Percentiles rank a stretch among this genome's conserved stretches.
These are phyloP conservation scores for Sabuloglossum arenarium DNA, from an alignment of 495 filamentous ascomycete genomes.

Conservation along the genomic window DNA sequence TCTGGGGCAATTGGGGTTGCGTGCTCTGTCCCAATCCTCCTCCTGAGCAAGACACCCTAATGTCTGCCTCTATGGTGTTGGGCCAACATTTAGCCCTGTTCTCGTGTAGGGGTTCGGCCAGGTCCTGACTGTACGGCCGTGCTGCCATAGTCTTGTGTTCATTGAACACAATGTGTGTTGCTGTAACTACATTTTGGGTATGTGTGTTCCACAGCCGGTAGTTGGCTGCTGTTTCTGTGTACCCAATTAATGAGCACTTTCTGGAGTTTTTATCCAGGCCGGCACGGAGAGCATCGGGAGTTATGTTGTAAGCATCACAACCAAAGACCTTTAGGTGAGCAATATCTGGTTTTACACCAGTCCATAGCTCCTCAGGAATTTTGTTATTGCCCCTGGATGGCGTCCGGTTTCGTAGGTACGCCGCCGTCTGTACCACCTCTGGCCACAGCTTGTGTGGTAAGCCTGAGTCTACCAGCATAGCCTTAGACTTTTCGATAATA, in stretches of 20 bases:
- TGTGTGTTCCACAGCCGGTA: not conserved
- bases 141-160: not conserved
- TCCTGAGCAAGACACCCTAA: not conserved
- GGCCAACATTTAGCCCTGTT: not conserved
- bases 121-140: not conserved
- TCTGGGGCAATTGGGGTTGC: too few species aligned
- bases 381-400: not conserved
- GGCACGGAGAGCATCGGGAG: not conserved
- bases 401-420: not conserved
- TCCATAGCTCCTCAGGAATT: not conserved
- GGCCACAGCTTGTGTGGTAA: not conserved
- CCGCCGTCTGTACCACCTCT: not conserved
- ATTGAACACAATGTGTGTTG: not conserved
- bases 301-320: not conserved
- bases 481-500: not conserved
- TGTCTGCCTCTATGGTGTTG: not conserved
- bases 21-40: not conserved
- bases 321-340: conserved; percentile 1
- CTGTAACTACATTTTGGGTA: not conserved
- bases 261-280: not conserved
- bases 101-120: not conserved
- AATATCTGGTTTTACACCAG: not conserved
- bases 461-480: not conserved
- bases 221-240: not conserved
- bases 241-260: not conserved